Evolutionary conservation across 1,284 basidiomycete species (phyloP), one percentile per base, ranked within the genome.

Genomic region (Pseudomicrostroma phylloplanum): DNA sequence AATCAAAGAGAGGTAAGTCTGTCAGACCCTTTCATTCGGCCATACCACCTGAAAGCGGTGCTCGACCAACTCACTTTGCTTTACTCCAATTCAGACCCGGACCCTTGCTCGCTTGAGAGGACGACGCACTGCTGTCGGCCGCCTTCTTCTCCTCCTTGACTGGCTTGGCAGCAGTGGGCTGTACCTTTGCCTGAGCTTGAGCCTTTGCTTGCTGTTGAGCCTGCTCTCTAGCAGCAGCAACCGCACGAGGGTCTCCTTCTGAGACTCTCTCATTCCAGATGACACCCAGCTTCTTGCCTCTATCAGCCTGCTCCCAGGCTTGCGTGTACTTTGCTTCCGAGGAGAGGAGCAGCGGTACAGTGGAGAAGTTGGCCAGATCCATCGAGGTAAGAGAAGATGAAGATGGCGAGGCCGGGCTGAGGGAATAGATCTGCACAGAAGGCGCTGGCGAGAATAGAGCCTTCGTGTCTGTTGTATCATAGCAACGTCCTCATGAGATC

Each of bases 121-220:
- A 4, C 30, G 30, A 48, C 12, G 15, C 43, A n/a, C 43, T 21
- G 43, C 43, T 48, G 43, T 48, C 43, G 3, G 43, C 15, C 43
- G 43, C 12, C 43, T 48, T 21, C 43, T 17, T 17, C 43, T 48
- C 43, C 15, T 3, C 15, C 43, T 48, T 48, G 15, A 21, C 21
- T 6, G 43, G 43, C 43, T 48, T 48, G 43, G 43, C 43, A 4
- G 43, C 43, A 48, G 6, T 6, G 6, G 15, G 43, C 43, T 48
- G 43, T 6, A 12, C 43, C 4, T 48, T 48, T 13, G 43, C 43
- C 43, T 48, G 15, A n/a, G 51, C 51, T 26, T 21, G 21, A 25
- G 51, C 51, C 46, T 48, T n/a, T n/a, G 46, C 46, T 23, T 48
- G 46, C 46, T n/a, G n/a, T n/a, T n/a, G n/a, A 54, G 51, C 51